A percentile compares a stretch with the other conserved stretches of the same genome.
Conservation (phyloP, 129 eudicot genomes). For the Mikania micrantha region DNA sequence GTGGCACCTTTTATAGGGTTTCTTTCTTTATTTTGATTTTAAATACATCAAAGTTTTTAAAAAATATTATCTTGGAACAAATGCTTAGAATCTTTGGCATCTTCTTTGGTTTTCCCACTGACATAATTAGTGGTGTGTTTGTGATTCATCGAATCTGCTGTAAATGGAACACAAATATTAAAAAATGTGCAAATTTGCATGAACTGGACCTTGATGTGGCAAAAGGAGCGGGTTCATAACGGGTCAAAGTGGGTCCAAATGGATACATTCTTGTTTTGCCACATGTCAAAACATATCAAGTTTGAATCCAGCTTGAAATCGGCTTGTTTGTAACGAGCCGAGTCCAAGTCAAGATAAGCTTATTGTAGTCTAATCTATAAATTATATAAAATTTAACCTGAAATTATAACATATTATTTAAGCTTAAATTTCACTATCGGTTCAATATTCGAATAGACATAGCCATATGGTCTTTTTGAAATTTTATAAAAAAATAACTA, state of each 20-base stretch:
- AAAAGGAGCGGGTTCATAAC: not conserved
- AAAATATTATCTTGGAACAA: slow-evolving; percentile 19
- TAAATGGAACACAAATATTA: slow-evolving; percentile 8
- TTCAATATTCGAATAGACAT: no score
- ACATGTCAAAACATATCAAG: not conserved
- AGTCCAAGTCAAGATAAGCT: no score
- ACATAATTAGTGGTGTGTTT: slow-evolving; percentile 28
- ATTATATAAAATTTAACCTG: no score
- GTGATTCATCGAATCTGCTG: slow-evolving; percentile 25
- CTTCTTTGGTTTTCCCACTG: slow-evolving; percentile 22
- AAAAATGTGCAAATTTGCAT: not conserved
- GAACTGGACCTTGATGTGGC: not conserved
- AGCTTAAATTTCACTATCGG: no score
- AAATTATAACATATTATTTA: no score
- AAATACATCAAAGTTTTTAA: not conserved
- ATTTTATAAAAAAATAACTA: no score
- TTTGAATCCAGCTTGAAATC: no score
- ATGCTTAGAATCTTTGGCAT: slow-evolving; percentile 33
- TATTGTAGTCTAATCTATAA: no score
- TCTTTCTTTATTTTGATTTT: slow-evolving; percentile 15
- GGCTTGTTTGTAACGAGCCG: no score
- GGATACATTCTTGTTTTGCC: not conserved
- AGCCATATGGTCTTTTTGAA: no score
- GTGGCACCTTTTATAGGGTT: slow-evolving; percentile 6
- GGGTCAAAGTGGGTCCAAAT: not conserved